These are phyloP conservation scores for Yamadazyma sp. DNA, from an alignment of 1,139 yeast species.

Conservation along the genomic window DNA sequence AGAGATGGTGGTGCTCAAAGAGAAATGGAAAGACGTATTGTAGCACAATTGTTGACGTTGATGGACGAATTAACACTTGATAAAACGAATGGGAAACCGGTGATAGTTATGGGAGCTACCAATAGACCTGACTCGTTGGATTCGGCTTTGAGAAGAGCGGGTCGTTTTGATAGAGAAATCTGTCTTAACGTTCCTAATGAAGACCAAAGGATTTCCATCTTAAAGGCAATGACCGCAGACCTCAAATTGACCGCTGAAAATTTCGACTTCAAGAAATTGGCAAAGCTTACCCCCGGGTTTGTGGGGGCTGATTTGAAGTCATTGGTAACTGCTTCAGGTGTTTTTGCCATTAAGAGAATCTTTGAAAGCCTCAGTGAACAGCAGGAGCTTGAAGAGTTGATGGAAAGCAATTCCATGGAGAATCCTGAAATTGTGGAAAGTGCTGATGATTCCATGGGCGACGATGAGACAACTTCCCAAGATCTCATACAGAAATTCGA, in stretches of 20 bases:
- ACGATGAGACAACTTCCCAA: slow-evolving; percentile 27
- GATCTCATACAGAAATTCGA: slow-evolving; percentile 23
- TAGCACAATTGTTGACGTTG: slow-evolving; percentile 89
- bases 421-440: not conserved
- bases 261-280: slow-evolving; percentile 70
- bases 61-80: slow-evolving; percentile 90
- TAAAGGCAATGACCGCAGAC: slow-evolving; percentile 67
- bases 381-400: slow-evolving; percentile 22
- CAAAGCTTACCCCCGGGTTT: slow-evolving; percentile 95
- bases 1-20: slow-evolving; percentile 95
- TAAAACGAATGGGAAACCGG: slow-evolving; percentile 90
- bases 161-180: slow-evolving; percentile 50
- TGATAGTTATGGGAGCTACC: slow-evolving; percentile 53
- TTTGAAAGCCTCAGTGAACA: slow-evolving; percentile 53
- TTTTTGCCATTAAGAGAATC: slow-evolving; percentile 89
- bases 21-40: slow-evolving; percentile 97
- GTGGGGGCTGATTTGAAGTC: slow-evolving; percentile 98
- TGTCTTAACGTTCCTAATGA: slow-evolving; percentile 90
- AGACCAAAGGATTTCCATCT: slow-evolving; percentile 71
- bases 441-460: slow-evolving; percentile 38
- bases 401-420: slow-evolving; percentile 10
- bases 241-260: slow-evolving; percentile 65
- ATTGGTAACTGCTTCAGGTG: slow-evolving; percentile 92
- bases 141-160: slow-evolving; percentile 49
- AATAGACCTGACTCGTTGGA: slow-evolving; percentile 51